Evolutionary conservation across 192 early-diverging fungal species (phyloP), one percentile per base, ranked within the genome.

Genomic region (Coemansia pectinata): DNA sequence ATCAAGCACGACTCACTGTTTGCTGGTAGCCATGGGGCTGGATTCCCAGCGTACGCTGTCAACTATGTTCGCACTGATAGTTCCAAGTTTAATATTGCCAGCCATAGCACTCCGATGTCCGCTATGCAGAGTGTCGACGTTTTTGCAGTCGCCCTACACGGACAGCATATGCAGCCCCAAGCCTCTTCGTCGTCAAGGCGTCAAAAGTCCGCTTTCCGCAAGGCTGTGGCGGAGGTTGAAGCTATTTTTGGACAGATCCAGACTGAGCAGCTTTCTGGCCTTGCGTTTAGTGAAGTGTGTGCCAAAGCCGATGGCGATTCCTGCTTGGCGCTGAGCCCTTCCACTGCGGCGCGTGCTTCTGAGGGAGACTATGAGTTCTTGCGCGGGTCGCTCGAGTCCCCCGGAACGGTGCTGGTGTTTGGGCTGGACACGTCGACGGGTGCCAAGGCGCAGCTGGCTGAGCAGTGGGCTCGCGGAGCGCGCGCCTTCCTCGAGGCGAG

Each of bases 1-100:
- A 85, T 89, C 39, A 76, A 87, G 48, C 86, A 88, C 50, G 91
- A 90, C 40, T 88, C 88, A 50, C 83, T 89, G 57, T 91, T 92
- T 52, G 71, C 77, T 55, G 83, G 71, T 52, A 60, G 67, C 41
- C 53, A 61, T 21, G 52, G 52, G 1, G 42, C 44, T 1, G 48
- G 72, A 50, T 75, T 71, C 45, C 78, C 71, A 6, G 41, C 66
- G 52, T 65, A 69, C 62, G 63, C 71, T 8, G 45, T 74, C 47
- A 73, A 44, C 63, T 74, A 77, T 61, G 52, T 71, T 31, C 65
- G 69, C 25, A 45, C 58, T 7, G 69, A 70, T 36, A 17, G 52
- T n/a, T 10, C 40, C 25, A 61, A 76, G 64, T 77, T 77, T 33
- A 65, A 62, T 55, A 62, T 76, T 14, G 25, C 2, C 47, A 48